Conservation (phyloP, 331 rosid species). For the Quercus phellos region DNA sequence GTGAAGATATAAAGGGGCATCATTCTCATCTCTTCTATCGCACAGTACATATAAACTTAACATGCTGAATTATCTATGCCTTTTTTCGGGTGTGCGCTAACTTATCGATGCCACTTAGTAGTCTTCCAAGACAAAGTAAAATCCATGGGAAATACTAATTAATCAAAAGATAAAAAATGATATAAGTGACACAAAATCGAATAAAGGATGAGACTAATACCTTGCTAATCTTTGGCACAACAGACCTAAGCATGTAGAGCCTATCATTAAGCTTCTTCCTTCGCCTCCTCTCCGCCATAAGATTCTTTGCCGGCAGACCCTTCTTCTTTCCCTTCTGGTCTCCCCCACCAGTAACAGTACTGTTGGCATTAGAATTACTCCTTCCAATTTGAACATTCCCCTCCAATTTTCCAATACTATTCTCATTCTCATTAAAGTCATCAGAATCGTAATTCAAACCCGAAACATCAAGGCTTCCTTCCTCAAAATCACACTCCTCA, state of each 20-base stretch:
- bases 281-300: conserved; percentile 86
- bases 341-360: conserved; percentile 38
- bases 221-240: conserved; percentile 86
- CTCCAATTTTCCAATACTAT: conserved; percentile 17
- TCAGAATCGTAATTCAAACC: conserved; percentile 65
- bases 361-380: conserved; percentile 31
- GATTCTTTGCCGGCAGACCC: conserved; percentile 69
- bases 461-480: conserved; percentile 41
- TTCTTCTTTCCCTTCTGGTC: conserved; percentile 75
- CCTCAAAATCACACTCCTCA: conserved; percentile 38
- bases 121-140: neutral
- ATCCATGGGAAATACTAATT: neutral
- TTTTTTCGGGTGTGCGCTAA: too few relatives aligned
- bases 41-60: neutral
- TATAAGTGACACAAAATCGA: neutral
- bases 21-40: neutral
- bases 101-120: neutral
- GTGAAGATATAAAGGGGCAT: neutral
- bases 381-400: conserved; percentile 31
- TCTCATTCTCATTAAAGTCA: conserved; percentile 41
- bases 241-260: conserved; percentile 83
- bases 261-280: conserved; percentile 84
- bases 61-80: neutral
- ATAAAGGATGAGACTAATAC: conserved; percentile 22
- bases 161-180: neutral